A percentile compares a stretch with the other conserved stretches of the same genome.
Evolutionary conservation across 2,329 filamentous ascomycete genomes (phyloP).

Genomic region (Whalleya microplaca): DNA sequence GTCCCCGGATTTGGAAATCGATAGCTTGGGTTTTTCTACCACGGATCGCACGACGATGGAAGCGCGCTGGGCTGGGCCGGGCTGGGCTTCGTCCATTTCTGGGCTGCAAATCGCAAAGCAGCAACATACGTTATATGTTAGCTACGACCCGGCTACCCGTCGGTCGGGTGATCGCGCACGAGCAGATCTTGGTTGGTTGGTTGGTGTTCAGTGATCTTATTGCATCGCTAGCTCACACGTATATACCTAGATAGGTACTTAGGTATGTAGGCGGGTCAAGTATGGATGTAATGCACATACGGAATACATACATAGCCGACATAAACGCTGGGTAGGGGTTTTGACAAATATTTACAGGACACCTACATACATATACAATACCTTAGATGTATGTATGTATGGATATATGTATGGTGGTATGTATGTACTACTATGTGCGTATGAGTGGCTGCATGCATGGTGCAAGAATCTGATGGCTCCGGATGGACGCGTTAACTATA

Average conservation of each 20-base stretch:
- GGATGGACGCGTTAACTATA: not conserved
- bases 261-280: not conserved
- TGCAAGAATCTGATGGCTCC: not conserved
- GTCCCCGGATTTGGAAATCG: not conserved
- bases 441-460: not conserved
- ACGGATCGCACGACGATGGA: constrained; percentile 5
- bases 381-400: constrained; percentile 5
- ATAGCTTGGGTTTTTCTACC: constrained; percentile 3
- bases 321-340: constrained; percentile 4
- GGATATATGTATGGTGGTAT: not conserved
- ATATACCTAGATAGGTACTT: not conserved
- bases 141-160: not conserved
- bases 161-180: not conserved
- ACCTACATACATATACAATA: not conserved
- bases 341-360: not conserved
- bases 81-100: constrained; percentile 3
- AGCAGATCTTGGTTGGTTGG: not conserved
- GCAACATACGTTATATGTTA: no score
- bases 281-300: not conserved
- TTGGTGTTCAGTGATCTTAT: not conserved
- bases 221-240: not conserved
- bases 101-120: constrained; percentile 1
- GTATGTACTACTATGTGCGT: no score
- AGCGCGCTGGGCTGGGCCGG: no score
- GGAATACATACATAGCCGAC: not conserved